A percentile compares a stretch with the other conserved stretches of the same genome.
These are phyloP conservation scores for Fulvia fulva DNA, from an alignment of 2,329 filamentous ascomycete species.

Conservation along the genomic window DNA sequence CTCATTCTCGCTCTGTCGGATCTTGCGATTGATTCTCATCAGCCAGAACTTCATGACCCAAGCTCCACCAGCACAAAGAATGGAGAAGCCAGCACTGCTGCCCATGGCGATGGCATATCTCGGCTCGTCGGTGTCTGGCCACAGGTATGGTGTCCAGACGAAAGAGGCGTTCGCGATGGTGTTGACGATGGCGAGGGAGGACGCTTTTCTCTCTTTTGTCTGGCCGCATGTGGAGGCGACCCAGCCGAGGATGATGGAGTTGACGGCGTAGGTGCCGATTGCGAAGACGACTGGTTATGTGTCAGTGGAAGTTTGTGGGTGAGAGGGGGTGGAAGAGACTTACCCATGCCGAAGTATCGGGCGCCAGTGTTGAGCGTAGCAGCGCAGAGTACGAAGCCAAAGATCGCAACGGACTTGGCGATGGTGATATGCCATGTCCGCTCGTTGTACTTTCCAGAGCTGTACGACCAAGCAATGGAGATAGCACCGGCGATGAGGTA, in stretches of 20 bases:
- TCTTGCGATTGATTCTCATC: constrained; percentile 41
- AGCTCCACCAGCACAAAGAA: constrained; percentile 42
- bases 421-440: constrained; percentile 40
- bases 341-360: constrained; percentile 28
- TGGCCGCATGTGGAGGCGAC: constrained; percentile 44
- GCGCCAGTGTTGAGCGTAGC: constrained; percentile 36
- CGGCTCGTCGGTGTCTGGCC: constrained; percentile 45
- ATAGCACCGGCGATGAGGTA: constrained; percentile 31
- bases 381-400: constrained; percentile 38
- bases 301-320: neutral
- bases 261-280: constrained; percentile 44
- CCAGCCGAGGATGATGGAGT: constrained; percentile 48
- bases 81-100: constrained; percentile 42
- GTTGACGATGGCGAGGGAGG: constrained; percentile 48
- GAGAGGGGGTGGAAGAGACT: too few species aligned
- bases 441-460: constrained; percentile 39
- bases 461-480: constrained; percentile 33
- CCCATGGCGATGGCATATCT: constrained; percentile 46
- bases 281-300: constrained; percentile 23
- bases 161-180: constrained; percentile 48
- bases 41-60: constrained; percentile 44
- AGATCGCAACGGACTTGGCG: constrained; percentile 35
- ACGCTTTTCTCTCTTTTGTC: constrained; percentile 50
- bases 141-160: constrained; percentile 51
- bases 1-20: constrained; percentile 30